These are phyloP conservation scores for Ciborinia camelliae DNA, from an alignment of 2,329 filamentous ascomycete genomes.

Conservation along the genomic window DNA sequence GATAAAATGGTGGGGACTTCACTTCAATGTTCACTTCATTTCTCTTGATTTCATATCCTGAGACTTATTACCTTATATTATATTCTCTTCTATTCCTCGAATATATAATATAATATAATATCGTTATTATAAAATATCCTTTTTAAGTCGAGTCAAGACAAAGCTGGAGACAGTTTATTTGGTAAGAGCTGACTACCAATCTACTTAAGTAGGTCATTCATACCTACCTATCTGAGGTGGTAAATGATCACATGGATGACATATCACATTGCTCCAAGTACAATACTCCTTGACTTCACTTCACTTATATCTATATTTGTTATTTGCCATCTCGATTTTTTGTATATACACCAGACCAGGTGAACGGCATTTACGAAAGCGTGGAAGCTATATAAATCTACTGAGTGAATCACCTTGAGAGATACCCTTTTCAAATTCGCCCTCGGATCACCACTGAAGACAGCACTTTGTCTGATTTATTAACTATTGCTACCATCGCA, in stretches of 20 bases:
- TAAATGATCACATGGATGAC: not conserved
- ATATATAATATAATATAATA: not conserved
- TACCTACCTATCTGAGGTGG: no score
- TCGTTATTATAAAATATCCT: no score
- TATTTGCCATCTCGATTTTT: not conserved
- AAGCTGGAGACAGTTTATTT: not conserved
- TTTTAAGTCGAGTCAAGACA: no score
- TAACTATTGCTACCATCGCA: not conserved
- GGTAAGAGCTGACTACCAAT: not conserved
- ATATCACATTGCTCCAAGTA: not conserved
- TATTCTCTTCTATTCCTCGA: no score
- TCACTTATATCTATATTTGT: not conserved
- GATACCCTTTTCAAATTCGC: not conserved
- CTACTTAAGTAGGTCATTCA: not conserved
- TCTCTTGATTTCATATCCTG: not conserved
- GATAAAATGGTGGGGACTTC: not conserved
- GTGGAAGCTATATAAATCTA: not conserved
- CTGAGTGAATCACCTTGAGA: not conserved
- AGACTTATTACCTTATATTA: no score
- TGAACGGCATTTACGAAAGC: not conserved
- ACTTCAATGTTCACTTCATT: not conserved
- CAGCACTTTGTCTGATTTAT: no score
- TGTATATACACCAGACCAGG: not conserved
- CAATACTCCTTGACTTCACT: not conserved
- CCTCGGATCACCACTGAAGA: no score